Evolutionary conservation across 306 rosid species (phyloP).

Genomic region (Dalbergia cultrata): DNA sequence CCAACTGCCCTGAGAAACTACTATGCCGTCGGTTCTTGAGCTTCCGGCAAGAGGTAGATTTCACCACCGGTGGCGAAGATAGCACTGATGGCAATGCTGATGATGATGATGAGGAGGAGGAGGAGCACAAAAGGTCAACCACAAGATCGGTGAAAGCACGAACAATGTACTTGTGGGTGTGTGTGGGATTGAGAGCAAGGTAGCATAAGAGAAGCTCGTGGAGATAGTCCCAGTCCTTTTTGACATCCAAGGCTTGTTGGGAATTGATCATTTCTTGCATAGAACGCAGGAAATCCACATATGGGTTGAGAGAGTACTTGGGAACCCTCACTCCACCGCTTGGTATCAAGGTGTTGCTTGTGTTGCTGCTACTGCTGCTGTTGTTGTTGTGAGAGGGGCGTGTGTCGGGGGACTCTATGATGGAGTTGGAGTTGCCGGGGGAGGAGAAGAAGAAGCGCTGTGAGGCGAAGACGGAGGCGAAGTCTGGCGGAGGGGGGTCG

Average conservation of each 20-base stretch:
- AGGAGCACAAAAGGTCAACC: conserved; percentile 51
- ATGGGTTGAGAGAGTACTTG: conserved; percentile 76
- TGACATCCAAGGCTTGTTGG: conserved; percentile 50
- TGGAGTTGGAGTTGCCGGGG: conserved; percentile 91
- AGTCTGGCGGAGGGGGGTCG: conserved; percentile 59
- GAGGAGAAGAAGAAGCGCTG: conserved; percentile 93
- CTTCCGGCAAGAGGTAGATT: conserved; percentile 33
- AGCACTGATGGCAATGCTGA: not conserved
- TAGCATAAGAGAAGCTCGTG: conserved; percentile 85
- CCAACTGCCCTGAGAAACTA: conserved; percentile 42
- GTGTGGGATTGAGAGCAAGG: conserved; percentile 74
- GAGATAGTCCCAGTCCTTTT: conserved; percentile 70
- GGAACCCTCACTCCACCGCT: conserved; percentile 63
- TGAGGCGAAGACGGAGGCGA: conserved; percentile 75
- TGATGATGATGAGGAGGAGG: conserved; percentile 30
- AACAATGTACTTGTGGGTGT: conserved; percentile 77
- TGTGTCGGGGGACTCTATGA: conserved; percentile 62
- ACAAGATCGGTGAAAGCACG: conserved; percentile 87
- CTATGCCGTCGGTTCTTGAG: conserved; percentile 42
- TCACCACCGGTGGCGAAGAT: not conserved
- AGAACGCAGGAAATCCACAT: conserved; percentile 73
- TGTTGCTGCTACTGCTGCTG: not conserved
- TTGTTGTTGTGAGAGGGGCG: conserved; percentile 11
- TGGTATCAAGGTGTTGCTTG: not conserved
- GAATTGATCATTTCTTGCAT: conserved; percentile 92